Percentiles rank a stretch among this genome's conserved stretches.
Conservation (phyloP, 345 rosid species). For the Cardamine chenopodiifolia region DNA sequence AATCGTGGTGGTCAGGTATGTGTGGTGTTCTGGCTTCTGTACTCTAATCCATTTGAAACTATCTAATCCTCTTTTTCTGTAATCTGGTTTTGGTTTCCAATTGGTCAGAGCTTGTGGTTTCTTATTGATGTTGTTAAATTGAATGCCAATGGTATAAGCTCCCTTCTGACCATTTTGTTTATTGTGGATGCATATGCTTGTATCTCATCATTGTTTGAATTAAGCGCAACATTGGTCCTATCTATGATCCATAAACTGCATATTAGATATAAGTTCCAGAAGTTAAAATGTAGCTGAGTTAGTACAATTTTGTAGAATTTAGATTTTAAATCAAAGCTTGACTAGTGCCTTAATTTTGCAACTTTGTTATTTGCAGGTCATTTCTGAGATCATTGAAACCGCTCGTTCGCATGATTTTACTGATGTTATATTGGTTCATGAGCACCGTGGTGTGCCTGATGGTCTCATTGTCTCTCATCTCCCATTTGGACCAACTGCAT, state of each 20-base stretch:
- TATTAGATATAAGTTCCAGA: neutral
- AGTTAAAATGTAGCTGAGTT: neutral
- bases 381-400: conserved; percentile 86
- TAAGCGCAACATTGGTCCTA: neutral
- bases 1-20: conserved; percentile 89
- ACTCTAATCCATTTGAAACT: neutral
- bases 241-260: neutral
- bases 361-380: conserved; percentile 55
- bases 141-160: conserved; percentile 2
- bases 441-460: conserved; percentile 90
- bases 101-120: conserved; percentile 11
- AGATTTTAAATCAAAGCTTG: neutral
- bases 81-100: neutral
- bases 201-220: neutral
- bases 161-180: conserved; percentile 2
- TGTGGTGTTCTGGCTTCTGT: conserved; percentile 17
- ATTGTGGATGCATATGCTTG: neutral
- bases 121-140: neutral
- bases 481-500: conserved; percentile 96
- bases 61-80: neutral
- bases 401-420: conserved; percentile 86
- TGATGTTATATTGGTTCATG: conserved; percentile 88
- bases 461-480: conserved; percentile 82
- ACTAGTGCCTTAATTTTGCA: neutral
- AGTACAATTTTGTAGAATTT: neutral